Conservation (phyloP, 2,329 filamentous ascomycete species). For the Exophiala xenobiotica region DNA sequence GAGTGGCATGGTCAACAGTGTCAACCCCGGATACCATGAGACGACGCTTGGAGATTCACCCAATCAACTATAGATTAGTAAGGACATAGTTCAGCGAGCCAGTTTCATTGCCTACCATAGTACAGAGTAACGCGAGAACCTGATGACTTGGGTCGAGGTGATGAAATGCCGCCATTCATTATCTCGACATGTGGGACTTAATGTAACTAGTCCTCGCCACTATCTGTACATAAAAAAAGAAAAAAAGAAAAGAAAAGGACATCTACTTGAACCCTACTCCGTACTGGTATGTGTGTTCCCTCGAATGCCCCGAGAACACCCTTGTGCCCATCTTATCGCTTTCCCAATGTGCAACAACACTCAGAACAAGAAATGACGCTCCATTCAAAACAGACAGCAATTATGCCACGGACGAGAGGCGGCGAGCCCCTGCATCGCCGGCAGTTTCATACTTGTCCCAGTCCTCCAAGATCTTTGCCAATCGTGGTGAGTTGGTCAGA, state of each 20-base stretch:
- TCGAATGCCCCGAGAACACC: too few species aligned
- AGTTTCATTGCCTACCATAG: neutral
- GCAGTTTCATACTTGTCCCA: slow-evolving; percentile 68
- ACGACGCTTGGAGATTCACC: too few species aligned
- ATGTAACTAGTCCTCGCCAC: slow-evolving; percentile 4
- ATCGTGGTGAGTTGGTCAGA: slow-evolving; percentile 73
- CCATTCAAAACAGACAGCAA: neutral
- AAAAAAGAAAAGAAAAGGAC: slow-evolving; percentile 20
- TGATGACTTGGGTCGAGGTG: too few species aligned
- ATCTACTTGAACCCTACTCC: slow-evolving; percentile 13
- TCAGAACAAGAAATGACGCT: slow-evolving; percentile 1
- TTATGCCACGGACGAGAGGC: slow-evolving; percentile 28
- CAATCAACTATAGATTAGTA: too few species aligned
- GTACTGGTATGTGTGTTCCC: too few species aligned
- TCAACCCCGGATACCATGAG: too few species aligned
- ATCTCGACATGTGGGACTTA: slow-evolving; percentile 9
- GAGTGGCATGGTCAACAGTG: too few species aligned
- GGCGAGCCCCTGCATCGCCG: slow-evolving; percentile 22
- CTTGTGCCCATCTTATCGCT: neutral
- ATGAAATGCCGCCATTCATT: slow-evolving; percentile 23
- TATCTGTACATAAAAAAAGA: slow-evolving; percentile 14
- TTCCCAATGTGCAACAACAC: too few species aligned
- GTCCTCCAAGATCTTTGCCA: slow-evolving; percentile 68
- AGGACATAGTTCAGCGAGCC: too few species aligned
- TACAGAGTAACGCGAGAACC: too few species aligned